Evolutionary conservation across 2,329 filamentous ascomycete species (phyloP).

Genomic region (Trichophyton simii): DNA sequence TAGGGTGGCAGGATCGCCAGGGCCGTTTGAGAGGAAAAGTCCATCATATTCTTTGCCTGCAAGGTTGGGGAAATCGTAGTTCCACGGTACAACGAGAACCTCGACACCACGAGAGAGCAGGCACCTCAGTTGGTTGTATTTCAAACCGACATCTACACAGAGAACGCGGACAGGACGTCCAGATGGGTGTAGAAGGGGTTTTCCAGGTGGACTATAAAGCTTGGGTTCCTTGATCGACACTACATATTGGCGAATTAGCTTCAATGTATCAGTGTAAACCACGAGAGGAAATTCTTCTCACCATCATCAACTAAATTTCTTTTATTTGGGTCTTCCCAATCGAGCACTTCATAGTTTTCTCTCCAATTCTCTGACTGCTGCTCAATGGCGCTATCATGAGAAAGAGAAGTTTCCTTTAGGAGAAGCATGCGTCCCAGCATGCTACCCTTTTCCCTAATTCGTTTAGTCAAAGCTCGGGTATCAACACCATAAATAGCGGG

Average conservation of each 20-base stretch:
- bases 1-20: constrained; percentile 84
- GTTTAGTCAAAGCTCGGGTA: constrained; percentile 85
- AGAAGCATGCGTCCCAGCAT: constrained; percentile 87
- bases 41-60: constrained; percentile 81
- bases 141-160: constrained; percentile 92
- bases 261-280: neutral
- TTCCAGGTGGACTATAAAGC: constrained; percentile 59
- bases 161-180: constrained; percentile 77
- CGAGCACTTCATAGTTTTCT: constrained; percentile 59
- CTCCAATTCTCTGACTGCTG: constrained; percentile 38
- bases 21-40: constrained; percentile 94
- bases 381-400: constrained; percentile 22
- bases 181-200: constrained; percentile 69
- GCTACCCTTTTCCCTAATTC: constrained; percentile 83
- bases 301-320: constrained; percentile 90
- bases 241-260: constrained; percentile 30
- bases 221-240: constrained; percentile 82
- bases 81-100: constrained; percentile 88
- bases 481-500: constrained; percentile 93
- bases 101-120: constrained; percentile 84
- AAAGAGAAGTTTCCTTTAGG: constrained; percentile 41
- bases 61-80: constrained; percentile 73
- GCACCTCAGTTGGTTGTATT: constrained; percentile 95
- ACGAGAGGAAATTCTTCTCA: constrained; percentile 41
- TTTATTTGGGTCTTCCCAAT: constrained; percentile 85